These are phyloP conservation scores for Metroxylon sagu DNA, from an alignment of 176 grass and related monocot species.

Conservation along the genomic window DNA sequence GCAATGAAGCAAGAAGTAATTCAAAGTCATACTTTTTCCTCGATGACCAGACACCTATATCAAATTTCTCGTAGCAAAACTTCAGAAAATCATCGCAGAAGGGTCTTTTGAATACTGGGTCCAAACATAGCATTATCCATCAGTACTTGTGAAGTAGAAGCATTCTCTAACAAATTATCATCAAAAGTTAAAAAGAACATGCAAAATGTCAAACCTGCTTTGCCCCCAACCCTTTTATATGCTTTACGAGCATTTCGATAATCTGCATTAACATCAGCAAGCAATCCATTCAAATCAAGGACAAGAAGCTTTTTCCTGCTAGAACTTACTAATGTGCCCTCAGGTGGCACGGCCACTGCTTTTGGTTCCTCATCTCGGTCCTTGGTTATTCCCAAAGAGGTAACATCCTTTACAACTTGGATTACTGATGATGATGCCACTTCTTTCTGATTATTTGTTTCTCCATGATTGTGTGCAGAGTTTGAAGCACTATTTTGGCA, in stretches of 20 bases:
- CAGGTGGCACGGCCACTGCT: neutral
- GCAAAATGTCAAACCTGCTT: slow-evolving; percentile 48
- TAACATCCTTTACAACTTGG: slow-evolving; percentile 3
- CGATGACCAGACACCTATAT: slow-evolving; percentile 73
- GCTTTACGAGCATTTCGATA: slow-evolving; percentile 41
- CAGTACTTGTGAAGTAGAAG: no score
- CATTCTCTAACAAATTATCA: no score
- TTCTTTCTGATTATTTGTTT: slow-evolving; percentile 11
- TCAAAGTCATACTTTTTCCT: slow-evolving; percentile 46
- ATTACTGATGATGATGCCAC: neutral
- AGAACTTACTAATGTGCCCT: slow-evolving; percentile 18
- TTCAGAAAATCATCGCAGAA: slow-evolving; percentile 69
- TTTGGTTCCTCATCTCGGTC: slow-evolving; percentile 24
- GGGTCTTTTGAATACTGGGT: slow-evolving; percentile 63
- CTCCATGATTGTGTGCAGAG: slow-evolving; percentile 7
- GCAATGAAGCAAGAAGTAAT: slow-evolving; percentile 8
- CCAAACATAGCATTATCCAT: no score
- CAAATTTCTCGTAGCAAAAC: slow-evolving; percentile 56
- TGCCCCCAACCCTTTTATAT: slow-evolving; percentile 55
- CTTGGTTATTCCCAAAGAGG: slow-evolving; percentile 17
- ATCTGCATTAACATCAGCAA: slow-evolving; percentile 70
- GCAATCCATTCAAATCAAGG: slow-evolving; percentile 92
- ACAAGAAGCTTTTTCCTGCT: slow-evolving; percentile 75
- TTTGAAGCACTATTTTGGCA: slow-evolving; percentile 10
- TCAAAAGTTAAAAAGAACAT: no score